Conservation (phyloP, 768 basidiomycete species). For the Lactifluus pinguis region DNA sequence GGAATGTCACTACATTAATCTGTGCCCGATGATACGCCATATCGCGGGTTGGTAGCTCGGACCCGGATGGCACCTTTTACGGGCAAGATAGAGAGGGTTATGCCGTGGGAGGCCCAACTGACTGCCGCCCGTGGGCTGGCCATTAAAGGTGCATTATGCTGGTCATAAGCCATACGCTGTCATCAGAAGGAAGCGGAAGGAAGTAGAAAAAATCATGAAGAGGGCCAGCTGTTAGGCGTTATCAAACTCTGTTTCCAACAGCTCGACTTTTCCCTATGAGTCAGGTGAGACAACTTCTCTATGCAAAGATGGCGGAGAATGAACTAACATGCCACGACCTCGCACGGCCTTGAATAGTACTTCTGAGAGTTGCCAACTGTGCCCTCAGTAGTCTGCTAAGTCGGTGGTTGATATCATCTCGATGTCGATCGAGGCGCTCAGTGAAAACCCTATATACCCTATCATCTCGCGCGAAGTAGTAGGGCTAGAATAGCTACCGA, state of each 20-base stretch:
- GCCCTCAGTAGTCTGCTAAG: constrained; percentile 53
- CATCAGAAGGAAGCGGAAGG: background rate
- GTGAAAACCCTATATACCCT: constrained; percentile 67
- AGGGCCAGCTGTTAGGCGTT: constrained; percentile 37
- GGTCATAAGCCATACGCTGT: background rate
- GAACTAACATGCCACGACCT: constrained; percentile 19
- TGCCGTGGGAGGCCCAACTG: constrained; percentile 11
- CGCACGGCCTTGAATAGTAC: constrained; percentile 9
- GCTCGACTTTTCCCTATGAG: constrained; percentile 51
- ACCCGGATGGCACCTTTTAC: constrained; percentile 71
- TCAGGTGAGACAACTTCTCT: constrained; percentile 5
- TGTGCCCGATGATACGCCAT: constrained; percentile 78
- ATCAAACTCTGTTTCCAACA: constrained; percentile 54
- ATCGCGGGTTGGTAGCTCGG: constrained; percentile 44
- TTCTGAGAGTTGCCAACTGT: constrained; percentile 52
- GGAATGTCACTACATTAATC: constrained; percentile 25
- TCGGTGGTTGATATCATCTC: constrained; percentile 36
- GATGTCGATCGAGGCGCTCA: constrained; percentile 32
- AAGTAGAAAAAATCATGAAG: background rate
- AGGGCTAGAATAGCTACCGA: constrained; percentile 36
- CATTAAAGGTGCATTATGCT: background rate
- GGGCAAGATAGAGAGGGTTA: constrained; percentile 35
- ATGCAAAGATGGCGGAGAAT: background rate
- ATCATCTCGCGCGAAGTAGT: constrained; percentile 90
- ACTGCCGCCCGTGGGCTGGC: background rate